These are phyloP conservation scores for Clonostachys byssicola DNA, from an alignment of 2,329 filamentous ascomycete genomes.

Conservation along the genomic window DNA sequence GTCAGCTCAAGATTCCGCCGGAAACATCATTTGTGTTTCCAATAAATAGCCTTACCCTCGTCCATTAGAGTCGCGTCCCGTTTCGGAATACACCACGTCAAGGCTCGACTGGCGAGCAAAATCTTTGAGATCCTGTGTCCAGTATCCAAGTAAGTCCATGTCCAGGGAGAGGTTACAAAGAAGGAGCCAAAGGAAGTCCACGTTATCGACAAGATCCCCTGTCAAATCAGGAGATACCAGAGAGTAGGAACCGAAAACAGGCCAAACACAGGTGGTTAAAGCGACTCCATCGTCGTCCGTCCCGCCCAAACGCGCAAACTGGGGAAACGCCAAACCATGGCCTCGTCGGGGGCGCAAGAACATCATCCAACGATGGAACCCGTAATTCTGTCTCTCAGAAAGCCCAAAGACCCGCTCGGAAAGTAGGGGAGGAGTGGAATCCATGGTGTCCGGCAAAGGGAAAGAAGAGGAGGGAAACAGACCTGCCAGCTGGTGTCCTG, in stretches of 20 bases:
- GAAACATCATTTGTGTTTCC: constrained; percentile 24
- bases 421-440: constrained; percentile 7
- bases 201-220: not conserved
- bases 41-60: constrained; percentile 61
- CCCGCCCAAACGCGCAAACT: not conserved
- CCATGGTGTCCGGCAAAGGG: constrained; percentile 42
- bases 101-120: constrained; percentile 95
- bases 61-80: constrained; percentile 84
- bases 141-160: constrained; percentile 76
- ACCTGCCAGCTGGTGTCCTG: constrained; percentile 99
- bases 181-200: constrained; percentile 13
- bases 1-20: constrained; percentile 4
- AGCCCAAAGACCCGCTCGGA: constrained; percentile 7
- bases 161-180: constrained; percentile 33
- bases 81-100: constrained; percentile 98
- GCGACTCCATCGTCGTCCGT: not conserved
- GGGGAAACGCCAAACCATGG: not conserved
- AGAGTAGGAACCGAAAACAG: not conserved
- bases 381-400: constrained; percentile 15
- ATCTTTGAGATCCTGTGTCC: constrained; percentile 97
- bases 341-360: not conserved
- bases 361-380: not conserved
- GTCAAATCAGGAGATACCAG: not conserved
- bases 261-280: too few relatives aligned
- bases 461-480: constrained; percentile 68